Evolutionary conservation across 2,329 filamentous ascomycete species (phyloP), one percentile per base, ranked within the genome.

Genomic region (Neurospora sp.): DNA sequence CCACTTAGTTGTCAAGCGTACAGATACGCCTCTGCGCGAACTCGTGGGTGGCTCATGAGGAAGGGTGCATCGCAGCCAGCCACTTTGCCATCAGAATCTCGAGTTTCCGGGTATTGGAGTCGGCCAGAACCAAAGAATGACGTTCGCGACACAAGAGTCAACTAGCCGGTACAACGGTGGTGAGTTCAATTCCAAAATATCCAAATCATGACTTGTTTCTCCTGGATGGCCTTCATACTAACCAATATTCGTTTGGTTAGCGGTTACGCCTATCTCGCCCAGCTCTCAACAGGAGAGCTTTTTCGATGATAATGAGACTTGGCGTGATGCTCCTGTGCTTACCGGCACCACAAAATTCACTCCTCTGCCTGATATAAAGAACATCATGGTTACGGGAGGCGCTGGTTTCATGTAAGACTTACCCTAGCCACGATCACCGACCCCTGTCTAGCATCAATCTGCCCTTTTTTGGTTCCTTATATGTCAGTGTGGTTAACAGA

Each of bases 381-480:
- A 93, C 77, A 93, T 95, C 75, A 89, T 95, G 85, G 86, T 96
- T 73, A 95, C 92, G 23, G 92, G 92, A 67, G 92, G 92, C 69
- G 92, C 91, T 72, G 92, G 92, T 74, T 96, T 96, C 83, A 94
- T 95, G 91, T 93, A 83, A 80, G 89, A 80, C 72, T 28, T 66
- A 43, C 6, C 62, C 43, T 69, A 41, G 19, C 33, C 38, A 33
- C 23, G 28, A 10, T 17, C 17, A 17, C 1, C 4, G 12, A 62
- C 52, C 52, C 52, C 52, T 62, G 52, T 62, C 52, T 62, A 36
- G 28, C 15, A 28, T 6, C 3, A 5, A 33, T n/a, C 3, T 15
- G 15, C 33, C n/a, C 6, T n/a, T 12, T 6, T 36, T n/a, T 37
- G 10, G 23, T 15, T 43, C 23, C 28, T 15, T 39, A 11, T 8